Base-by-base conservation (phyloP, 768 basidiomycete genomes). In the Leccinum variicolor region DNA sequence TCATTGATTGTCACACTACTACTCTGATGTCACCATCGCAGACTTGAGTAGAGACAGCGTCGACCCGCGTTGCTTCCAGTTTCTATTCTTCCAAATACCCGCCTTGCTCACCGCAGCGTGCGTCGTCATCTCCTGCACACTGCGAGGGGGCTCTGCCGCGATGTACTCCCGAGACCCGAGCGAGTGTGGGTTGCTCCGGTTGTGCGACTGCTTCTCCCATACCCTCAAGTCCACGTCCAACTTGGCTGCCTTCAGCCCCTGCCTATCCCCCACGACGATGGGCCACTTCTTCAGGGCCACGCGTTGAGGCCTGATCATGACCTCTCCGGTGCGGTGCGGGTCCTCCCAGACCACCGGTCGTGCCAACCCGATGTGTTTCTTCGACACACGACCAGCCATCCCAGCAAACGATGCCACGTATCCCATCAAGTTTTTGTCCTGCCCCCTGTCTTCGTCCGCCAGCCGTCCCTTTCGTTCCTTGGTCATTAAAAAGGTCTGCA, bases 401-500 rank as follows among this genome's bases (percentile, higher is more conserved):
- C 75, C 64, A 17, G 66, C 75, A 21, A 72, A 73, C 8, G 70
- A 71, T 7, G 72, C 74, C 43, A 73, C 60, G 52, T 66, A 67
- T 50, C 56, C 31, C 33, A 59, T 1, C 53, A 19, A 15, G 19
- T 34, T 33, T 15, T 8, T 64, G 11, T 63, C 72, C 29, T 47
- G 56, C 29, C 50, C 54, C 28, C 15, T 64, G 17, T 46, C 28
- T 45, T 65, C 64, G 28, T 81, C 75, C 36, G 84, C 76, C 61
- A 86, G 58, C 56, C 89, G 79, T 52, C 87, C 91, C 7, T 84
- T 82, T 62, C 82, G 77, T 17, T 83, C 73, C 58, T 74, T 77
- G 8, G 77, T 77, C 66, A 75, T 77, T 67, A 85, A 74, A 52
- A 74, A 72, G 0, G 79, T 76, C 53, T 90, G 86, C 50, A 92